phyloP scores from a whole-genome alignment of 2,329 filamentous ascomycete genomes.

The Blumeria hordei region DNA sequence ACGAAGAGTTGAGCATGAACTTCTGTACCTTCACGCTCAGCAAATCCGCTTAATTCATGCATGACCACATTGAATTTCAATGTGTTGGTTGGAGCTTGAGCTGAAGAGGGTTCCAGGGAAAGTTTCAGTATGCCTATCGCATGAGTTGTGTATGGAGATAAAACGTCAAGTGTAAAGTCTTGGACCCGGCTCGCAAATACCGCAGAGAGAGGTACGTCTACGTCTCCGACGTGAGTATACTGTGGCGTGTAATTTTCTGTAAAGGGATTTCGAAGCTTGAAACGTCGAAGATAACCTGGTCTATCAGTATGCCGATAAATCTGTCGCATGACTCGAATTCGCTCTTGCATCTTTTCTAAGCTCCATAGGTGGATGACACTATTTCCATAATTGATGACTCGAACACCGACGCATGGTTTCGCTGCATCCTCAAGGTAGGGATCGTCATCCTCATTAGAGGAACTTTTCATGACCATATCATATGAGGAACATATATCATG shows the following conservation, averaged over 20 bases:
- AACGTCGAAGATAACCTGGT: conserved; percentile 81
- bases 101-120: conserved; percentile 79
- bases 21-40: conserved; percentile 82
- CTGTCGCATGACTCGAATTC: conserved; percentile 80
- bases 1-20: conserved; percentile 96
- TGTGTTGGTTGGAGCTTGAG: conserved; percentile 72
- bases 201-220: conserved; percentile 71
- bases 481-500: conserved; percentile 84
- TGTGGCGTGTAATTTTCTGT: conserved; percentile 75
- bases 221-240: conserved; percentile 80
- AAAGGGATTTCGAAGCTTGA: conserved; percentile 82
- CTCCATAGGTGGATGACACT: conserved; percentile 83
- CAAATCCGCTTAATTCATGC: conserved; percentile 85
- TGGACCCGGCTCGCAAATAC: conserved; percentile 90
- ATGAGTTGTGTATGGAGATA: conserved; percentile 78
- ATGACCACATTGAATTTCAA: conserved; percentile 98
- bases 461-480: conserved; percentile 81
- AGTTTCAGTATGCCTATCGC: conserved; percentile 78
- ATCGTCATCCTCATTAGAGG: conserved; percentile 67
- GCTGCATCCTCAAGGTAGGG: conserved; percentile 52
- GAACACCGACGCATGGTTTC: conserved; percentile 77
- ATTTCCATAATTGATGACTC: conserved; percentile 77
- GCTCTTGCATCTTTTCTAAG: conserved; percentile 67
- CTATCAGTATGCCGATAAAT: conserved; percentile 93
- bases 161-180: conserved; percentile 75